These are phyloP conservation scores for Mycosphaerella arachidis DNA, from an alignment of 2,329 filamentous ascomycete species.

Conservation along the genomic window DNA sequence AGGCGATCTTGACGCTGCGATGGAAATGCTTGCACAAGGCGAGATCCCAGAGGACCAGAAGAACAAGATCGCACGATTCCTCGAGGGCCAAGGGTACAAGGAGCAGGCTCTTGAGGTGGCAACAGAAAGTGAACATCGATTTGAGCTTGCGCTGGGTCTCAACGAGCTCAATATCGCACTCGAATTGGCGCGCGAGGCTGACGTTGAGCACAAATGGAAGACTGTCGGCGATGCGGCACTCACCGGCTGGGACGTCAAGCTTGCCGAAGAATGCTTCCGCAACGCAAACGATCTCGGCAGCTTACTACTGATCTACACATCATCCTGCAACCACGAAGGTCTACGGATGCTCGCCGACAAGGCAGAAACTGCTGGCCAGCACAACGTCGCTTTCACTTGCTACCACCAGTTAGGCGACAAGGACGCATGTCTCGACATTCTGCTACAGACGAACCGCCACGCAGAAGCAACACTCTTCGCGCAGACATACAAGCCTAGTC, in stretches of 20 bases:
- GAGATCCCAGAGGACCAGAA: conserved; percentile 88
- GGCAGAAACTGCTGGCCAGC: conserved; percentile 69
- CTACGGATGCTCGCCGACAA: conserved; percentile 67
- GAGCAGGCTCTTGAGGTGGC: conserved; percentile 91
- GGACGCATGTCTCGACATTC: conserved; percentile 72
- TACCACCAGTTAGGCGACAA: conserved; percentile 84
- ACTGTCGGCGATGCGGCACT: conserved; percentile 90
- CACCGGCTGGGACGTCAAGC: conserved; percentile 74
- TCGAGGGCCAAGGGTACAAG: conserved; percentile 96
- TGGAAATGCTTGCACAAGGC: conserved; percentile 64
- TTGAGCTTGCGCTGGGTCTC: conserved; percentile 80
- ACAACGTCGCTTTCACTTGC: conserved; percentile 90
- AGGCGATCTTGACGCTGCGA: conserved; percentile 86
- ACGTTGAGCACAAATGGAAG: conserved; percentile 98
- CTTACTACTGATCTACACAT: conserved; percentile 80
- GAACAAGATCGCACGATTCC: conserved; percentile 96
- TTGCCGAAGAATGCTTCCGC: conserved; percentile 89
- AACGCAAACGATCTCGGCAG: conserved; percentile 88
- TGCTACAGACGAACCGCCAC: conserved; percentile 71
- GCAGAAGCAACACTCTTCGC: conserved; percentile 88
- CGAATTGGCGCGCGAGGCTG: conserved; percentile 73
- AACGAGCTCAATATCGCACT: conserved; percentile 81
- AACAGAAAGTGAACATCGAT: conserved; percentile 92
- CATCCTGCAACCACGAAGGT: conserved; percentile 73
- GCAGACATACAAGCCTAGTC: conserved; percentile 89